phyloP scores from a whole-genome alignment of 2,329 filamentous ascomycete species.

The Onygena corvina region DNA sequence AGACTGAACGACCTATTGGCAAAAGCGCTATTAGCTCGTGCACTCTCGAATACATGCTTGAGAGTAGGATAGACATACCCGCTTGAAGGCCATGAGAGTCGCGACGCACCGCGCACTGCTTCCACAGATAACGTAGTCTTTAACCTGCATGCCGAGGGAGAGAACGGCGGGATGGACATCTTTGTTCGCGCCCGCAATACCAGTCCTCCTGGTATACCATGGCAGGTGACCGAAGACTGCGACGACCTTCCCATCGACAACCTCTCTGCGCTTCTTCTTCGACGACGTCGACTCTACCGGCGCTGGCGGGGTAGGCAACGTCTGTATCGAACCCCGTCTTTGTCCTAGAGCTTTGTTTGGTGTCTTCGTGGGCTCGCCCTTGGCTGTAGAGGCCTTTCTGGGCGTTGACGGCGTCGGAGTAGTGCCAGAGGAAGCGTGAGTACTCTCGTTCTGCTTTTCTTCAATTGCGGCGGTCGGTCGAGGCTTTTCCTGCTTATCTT shows the following conservation, averaged over 20 bases:
- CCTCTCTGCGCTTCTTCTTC: conserved; percentile 40
- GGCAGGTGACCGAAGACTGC: conserved; percentile 75
- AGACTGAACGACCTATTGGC: conserved; percentile 65
- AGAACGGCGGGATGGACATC: conserved; percentile 78
- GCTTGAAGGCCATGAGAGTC: conserved; percentile 79
- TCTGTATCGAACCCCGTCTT: conserved; percentile 29
- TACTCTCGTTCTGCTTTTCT: conserved; percentile 24
- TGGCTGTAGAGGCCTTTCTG: conserved; percentile 18
- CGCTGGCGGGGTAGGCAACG: conserved; percentile 19
- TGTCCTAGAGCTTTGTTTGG: conserved; percentile 16
- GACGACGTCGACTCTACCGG: conserved; percentile 26
- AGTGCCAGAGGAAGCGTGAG: conserved; percentile 15
- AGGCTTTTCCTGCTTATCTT: conserved; percentile 45
- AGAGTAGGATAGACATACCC: conserved; percentile 40
- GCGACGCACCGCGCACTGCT: conserved; percentile 79
- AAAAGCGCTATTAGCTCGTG: not conserved
- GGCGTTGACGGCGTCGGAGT: conserved; percentile 17
- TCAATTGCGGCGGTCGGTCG: not conserved
- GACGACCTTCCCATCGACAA: conserved; percentile 51
- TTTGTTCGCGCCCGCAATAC: conserved; percentile 49
- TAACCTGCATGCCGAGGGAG: conserved; percentile 79
- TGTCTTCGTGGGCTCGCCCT: conserved; percentile 22
- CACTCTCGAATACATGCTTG: not conserved
- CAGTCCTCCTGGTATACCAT: conserved; percentile 58
- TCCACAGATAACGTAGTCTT: conserved; percentile 74